These are phyloP conservation scores for Agrocybe chaxingu DNA, from an alignment of 768 basidiomycete genomes.

Conservation along the genomic window DNA sequence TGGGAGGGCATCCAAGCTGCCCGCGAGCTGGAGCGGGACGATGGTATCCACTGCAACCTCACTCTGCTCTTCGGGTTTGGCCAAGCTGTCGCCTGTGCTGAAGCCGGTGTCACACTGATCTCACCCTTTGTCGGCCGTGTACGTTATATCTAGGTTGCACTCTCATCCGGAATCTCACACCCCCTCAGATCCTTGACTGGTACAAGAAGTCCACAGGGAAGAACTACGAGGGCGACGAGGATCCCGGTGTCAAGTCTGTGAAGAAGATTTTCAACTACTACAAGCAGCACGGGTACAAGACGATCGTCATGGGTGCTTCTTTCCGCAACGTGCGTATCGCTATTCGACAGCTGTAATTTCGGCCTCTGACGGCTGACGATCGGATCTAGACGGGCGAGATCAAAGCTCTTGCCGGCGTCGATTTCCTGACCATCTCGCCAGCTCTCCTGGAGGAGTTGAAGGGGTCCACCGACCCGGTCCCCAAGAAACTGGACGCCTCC, in stretches of 20 bases:
- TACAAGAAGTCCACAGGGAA: conserved; percentile 92
- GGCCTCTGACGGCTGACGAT: neutral
- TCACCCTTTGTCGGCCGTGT: conserved; percentile 99
- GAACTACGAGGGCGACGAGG: conserved; percentile 85
- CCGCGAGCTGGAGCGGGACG: conserved; percentile 87
- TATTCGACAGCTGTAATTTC: neutral
- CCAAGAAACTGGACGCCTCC: conserved; percentile 76
- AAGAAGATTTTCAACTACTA: conserved; percentile 99
- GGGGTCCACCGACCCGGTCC: conserved; percentile 71
- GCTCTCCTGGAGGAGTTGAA: conserved; percentile 89
- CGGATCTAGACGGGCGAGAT: conserved; percentile 77
- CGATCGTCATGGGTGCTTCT: conserved; percentile 99
- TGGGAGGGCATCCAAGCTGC: conserved; percentile 99
- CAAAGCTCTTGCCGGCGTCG: conserved; percentile 91
- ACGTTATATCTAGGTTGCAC: conserved; percentile 29
- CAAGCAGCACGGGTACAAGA: conserved; percentile 97
- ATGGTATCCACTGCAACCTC: conserved; percentile 97
- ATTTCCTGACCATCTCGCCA: conserved; percentile 96
- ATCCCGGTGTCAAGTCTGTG: conserved; percentile 95
- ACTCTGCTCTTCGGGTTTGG: conserved; percentile 98
- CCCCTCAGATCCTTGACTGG: conserved; percentile 91
- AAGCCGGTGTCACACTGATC: conserved; percentile 97
- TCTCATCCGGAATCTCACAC: conserved; percentile 4
- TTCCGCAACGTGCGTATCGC: conserved; percentile 87
- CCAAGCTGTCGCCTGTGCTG: conserved; percentile 98